A percentile compares a stretch with the other conserved stretches of the same genome.
These are phyloP conservation scores for Verbascum thapsus DNA, from an alignment of 257 asterid genomes.

Conservation along the genomic window DNA sequence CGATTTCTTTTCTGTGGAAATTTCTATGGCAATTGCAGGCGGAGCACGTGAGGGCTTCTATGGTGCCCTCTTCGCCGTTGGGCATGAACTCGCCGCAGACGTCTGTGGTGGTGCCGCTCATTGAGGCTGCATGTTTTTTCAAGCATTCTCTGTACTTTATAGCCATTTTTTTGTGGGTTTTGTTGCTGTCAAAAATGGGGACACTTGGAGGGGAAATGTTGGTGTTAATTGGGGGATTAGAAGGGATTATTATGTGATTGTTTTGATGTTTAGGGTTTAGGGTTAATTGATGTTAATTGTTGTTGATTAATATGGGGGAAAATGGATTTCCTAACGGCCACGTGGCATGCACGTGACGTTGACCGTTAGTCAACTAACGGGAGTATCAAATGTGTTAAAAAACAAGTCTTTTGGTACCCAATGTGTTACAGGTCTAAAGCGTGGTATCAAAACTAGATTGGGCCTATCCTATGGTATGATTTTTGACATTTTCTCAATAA, in stretches of 20 bases:
- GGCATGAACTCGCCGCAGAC: constrained; percentile 99
- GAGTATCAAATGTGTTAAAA: no score
- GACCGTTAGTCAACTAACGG: no score
- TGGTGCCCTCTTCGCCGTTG: constrained; percentile 72
- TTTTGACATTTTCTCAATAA: no score
- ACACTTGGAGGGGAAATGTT: constrained; percentile 22
- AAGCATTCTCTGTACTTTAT: constrained; percentile 81
- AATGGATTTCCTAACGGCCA: no score
- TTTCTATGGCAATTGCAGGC: constrained; percentile 89
- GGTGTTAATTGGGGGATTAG: constrained; percentile 20
- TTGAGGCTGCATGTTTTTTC: constrained; percentile 89
- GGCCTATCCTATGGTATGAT: no score
- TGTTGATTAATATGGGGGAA: no score
- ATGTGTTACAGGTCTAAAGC: no score
- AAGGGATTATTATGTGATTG: constrained; percentile 33
- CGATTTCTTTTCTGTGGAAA: constrained; percentile 79
- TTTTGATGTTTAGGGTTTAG: no score
- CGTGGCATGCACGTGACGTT: no score
- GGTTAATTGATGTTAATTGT: no score
- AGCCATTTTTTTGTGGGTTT: constrained; percentile 44
- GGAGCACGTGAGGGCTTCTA: constrained; percentile 84
- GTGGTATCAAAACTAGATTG: no score
- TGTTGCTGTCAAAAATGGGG: constrained; percentile 39
- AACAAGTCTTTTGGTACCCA: no score
- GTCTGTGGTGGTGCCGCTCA: constrained; percentile 88